phyloP scores from a whole-genome alignment of 2,329 filamentous ascomycete genomes.

The Claviceps pusilla region DNA sequence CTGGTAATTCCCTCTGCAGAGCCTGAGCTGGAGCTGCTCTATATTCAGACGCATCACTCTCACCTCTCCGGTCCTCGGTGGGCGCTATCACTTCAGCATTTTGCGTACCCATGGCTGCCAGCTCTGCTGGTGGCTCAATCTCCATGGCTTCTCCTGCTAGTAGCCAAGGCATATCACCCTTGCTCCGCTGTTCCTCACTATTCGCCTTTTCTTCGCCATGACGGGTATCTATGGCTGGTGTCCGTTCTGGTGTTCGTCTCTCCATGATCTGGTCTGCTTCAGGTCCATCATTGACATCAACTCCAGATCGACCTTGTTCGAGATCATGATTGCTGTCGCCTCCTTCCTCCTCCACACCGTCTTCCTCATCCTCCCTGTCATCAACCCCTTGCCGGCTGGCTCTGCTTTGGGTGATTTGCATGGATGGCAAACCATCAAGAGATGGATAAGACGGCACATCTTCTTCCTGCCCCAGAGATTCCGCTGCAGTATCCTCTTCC shows the following conservation, averaged over 20 bases:
- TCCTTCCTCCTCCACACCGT: background rate
- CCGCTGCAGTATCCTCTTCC: background rate
- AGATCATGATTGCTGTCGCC: background rate
- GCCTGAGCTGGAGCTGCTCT: no score
- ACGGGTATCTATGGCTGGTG: background rate
- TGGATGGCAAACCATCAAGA: background rate
- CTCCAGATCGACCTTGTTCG: background rate
- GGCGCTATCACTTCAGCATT: no score
- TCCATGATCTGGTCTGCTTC: background rate
- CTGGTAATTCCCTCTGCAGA: background rate
- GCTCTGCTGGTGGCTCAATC: background rate
- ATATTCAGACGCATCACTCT: no score
- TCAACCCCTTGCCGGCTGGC: background rate
- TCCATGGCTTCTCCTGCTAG: background rate
- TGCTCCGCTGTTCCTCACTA: background rate
- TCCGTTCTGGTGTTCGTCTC: background rate
- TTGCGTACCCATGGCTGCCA: background rate
- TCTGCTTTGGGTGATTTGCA: background rate
- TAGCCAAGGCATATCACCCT: background rate
- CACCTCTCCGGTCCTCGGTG: no score
- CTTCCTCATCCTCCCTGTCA: background rate
- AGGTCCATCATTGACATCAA: background rate
- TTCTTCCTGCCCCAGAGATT: background rate
- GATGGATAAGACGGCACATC: background rate
- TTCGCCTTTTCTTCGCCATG: background rate